These are phyloP conservation scores for Quercus agrifolia DNA, from an alignment of 306 rosid genomes.

Conservation along the genomic window DNA sequence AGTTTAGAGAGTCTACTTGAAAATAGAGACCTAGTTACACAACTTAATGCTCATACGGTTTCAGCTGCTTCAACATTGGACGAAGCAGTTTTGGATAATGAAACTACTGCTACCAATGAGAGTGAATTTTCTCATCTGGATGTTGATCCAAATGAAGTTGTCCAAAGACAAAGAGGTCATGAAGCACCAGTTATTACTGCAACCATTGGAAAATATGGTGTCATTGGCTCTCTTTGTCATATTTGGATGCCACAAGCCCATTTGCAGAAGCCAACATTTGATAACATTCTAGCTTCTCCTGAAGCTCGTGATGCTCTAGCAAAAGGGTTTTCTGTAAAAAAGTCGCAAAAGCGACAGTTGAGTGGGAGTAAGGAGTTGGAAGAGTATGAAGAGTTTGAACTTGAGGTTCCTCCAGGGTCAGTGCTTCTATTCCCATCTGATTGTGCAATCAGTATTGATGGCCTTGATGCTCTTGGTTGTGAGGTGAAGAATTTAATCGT, in stretches of 20 bases:
- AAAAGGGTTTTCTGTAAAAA: conserved; percentile 62
- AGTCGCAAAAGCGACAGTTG: conserved; percentile 41
- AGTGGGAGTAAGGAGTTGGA: conserved; percentile 28
- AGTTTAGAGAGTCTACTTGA: background rate
- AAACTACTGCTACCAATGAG: conserved; percentile 3
- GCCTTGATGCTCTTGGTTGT: conserved; percentile 33
- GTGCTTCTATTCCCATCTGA: conserved; percentile 72
- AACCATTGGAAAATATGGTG: conserved; percentile 61
- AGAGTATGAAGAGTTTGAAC: conserved; percentile 60
- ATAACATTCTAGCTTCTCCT: conserved; percentile 30
- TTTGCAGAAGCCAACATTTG: conserved; percentile 23
- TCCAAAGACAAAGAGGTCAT: background rate
- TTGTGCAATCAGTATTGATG: conserved; percentile 39
- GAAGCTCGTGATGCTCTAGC: conserved; percentile 60
- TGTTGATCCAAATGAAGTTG: conserved; percentile 7
- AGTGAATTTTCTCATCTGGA: background rate
- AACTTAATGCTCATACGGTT: background rate
- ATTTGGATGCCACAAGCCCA: conserved; percentile 43
- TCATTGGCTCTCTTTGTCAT: conserved; percentile 43
- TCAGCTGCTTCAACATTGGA: background rate
- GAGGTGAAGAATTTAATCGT: conserved; percentile 70
- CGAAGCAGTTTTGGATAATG: conserved; percentile 8
- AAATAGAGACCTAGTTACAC: background rate
- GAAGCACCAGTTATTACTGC: conserved; percentile 32
- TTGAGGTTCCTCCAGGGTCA: conserved; percentile 64